These are phyloP conservation scores for Scedosporium apiospermum DNA, from an alignment of 2,329 filamentous ascomycete species.

Conservation along the genomic window DNA sequence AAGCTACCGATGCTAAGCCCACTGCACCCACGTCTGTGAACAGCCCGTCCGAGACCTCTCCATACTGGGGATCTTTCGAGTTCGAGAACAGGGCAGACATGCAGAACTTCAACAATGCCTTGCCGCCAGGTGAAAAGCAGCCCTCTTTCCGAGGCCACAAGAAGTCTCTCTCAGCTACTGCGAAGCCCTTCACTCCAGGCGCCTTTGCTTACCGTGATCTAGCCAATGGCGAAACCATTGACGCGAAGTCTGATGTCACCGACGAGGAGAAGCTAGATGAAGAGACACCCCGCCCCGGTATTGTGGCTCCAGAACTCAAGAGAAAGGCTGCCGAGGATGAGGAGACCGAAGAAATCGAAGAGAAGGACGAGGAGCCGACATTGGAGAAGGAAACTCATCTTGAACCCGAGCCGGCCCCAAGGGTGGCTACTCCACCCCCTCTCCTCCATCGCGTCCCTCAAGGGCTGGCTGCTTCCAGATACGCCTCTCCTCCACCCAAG, in stretches of 20 bases:
- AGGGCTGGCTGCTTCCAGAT: conserved; percentile 5
- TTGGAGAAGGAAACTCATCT: conserved; percentile 9
- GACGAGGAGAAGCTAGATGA: background rate
- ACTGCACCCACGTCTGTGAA: conserved; percentile 34
- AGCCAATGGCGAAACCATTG: background rate
- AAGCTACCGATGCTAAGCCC: conserved; percentile 43
- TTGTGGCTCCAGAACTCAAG: background rate
- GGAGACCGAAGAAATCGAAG: background rate
- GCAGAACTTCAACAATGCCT: conserved; percentile 41
- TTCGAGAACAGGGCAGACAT: conserved; percentile 41
- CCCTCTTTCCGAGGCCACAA: conserved; percentile 19
- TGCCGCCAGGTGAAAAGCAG: conserved; percentile 40
- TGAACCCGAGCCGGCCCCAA: conserved; percentile 9
- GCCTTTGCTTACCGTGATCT: conserved; percentile 9
- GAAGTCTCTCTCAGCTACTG: conserved; percentile 59
- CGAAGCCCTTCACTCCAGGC: conserved; percentile 56
- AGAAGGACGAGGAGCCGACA: conserved; percentile 6
- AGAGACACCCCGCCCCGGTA: background rate
- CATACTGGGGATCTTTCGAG: conserved; percentile 52
- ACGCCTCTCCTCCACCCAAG: conserved; percentile 15
- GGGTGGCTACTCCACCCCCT: conserved; percentile 9
- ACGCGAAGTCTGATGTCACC: background rate
- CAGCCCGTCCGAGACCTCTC: conserved; percentile 43
- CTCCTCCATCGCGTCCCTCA: conserved; percentile 12
- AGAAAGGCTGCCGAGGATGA: background rate